Base-by-base conservation (phyloP, 2,329 filamentous ascomycete genomes). In the Plectosphaerella cucumerina region DNA sequence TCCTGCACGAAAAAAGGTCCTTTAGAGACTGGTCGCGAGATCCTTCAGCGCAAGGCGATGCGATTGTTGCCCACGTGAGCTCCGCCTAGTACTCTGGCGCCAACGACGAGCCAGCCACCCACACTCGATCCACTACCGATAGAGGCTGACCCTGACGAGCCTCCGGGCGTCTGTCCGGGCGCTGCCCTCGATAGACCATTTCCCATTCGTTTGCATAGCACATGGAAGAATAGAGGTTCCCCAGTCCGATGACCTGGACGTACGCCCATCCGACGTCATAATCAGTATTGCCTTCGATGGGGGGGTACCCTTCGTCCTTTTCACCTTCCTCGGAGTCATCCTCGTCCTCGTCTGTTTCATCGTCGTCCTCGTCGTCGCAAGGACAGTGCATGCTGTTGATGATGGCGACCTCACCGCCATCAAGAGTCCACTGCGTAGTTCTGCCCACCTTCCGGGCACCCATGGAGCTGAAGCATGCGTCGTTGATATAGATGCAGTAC, bases 401-500 rank as follows among this genome's bases (percentile, higher is more conserved):
- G 22, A 46, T 3, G 14, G 17, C 23, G 26, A 35, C 44, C 22
- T 46, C 15, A n/a, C 41, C 26, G 6, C 44, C 12, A 46, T 15
- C 10, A 12, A 34, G 15, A 18, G 22, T 5, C 22, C 26, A 46
- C 26, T 46, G 22, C n/a, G 4, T 6, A 34, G 22, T 26, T 23
- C 11, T 18, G 23, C 23, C 20, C n/a, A 46, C 15, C 44, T 15
- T 15, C 22, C 9, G 23, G 14, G 43, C 43, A 12, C 8, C 21
- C 10, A 44, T 44, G n/a, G 11, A 15, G 12, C 15, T 15, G 9
- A 44, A 15, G 20, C 20, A 46, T 8, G 31, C 44, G 15, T 46
- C 44, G 44, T 46, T 22, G 44, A 46, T 22, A 20, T 46, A 46
- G 15, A 46, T 6, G 17, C 44, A 46, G 44, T 33, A 46, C 44